Evolutionary conservation across 176 grass and related monocot genomes (phyloP).

Genomic region (Canna indica): DNA sequence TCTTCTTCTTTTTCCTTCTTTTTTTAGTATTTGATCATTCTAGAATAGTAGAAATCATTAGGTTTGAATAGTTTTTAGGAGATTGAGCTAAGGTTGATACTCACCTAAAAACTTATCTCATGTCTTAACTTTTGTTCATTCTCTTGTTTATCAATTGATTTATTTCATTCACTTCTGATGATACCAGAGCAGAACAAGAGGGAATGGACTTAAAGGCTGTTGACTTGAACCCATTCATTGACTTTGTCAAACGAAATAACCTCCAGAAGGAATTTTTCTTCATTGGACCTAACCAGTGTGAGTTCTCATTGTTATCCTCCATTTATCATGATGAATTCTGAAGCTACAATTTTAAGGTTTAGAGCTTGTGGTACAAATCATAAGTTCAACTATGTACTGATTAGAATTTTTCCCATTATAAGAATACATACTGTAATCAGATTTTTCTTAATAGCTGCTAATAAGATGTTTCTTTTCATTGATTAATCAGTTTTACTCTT

Average conservation of each 20-base stretch:
- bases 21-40: background rate
- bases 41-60: background rate
- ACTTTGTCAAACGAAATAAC: slow-evolving; percentile 62
- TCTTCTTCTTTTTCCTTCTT: background rate
- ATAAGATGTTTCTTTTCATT: slow-evolving; percentile 57
- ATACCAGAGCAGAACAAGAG: slow-evolving; percentile 75
- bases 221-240: slow-evolving; percentile 62
- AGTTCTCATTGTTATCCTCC: slow-evolving; percentile 17
- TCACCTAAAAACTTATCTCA: background rate
- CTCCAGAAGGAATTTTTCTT: slow-evolving; percentile 72
- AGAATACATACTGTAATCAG: too few relatives aligned
- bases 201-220: slow-evolving; percentile 52
- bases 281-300: slow-evolving; percentile 67
- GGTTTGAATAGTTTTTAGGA: background rate
- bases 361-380: background rate
- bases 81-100: background rate
- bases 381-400: background rate
- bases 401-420: background rate
- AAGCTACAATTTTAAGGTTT: background rate
- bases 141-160: background rate
- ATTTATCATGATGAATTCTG: background rate
- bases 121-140: background rate
- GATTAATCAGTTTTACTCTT: slow-evolving; percentile 51
- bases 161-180: background rate
- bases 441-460: background rate